Base-by-base conservation (phyloP, 192 early-diverging fungal species). In the Coemansia sp. region DNA sequence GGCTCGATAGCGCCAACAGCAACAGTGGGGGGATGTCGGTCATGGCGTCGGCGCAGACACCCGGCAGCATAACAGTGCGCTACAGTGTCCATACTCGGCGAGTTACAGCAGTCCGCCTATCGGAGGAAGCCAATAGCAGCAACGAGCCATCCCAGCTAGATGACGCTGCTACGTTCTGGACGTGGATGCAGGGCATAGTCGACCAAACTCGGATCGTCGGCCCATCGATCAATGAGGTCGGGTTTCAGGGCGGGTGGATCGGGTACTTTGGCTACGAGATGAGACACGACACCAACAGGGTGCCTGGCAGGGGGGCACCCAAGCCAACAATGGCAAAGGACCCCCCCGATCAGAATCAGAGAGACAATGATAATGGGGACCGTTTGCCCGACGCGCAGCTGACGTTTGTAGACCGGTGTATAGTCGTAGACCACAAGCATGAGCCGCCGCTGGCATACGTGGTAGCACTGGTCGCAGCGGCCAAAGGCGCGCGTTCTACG, bases 211-310 rank as follows among this genome's bases (percentile, higher is more conserved):
- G 31, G 14, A 31, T 24, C 3, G 1, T 55, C 26, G 51, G 51
- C 28, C 16, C 24, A 8, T 55, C 51, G 24, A 31, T 31, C 8
- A 16, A 55, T 18, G 34, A 18, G 9, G 67, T 66, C 0, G 26
- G 48, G 46, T 97, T 97, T 60, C 73, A 85, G n/a, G 87, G 93
- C 55, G 96, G 96, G 0, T 82, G 95, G 76, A 78, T 95, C 0
- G 96, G 96, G 0, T 93, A 91, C 67, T 89, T 96, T 81, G 94
- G 92, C 0, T 98, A 98, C 73, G 96, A 95, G 62, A 93, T 98
- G 92, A 94, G 93, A 61, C 60, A 83, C 31, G 96, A 83, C 31
- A 95, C 38, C 4, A 9, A 31, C 10, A 37, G 13, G 5, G 31
- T 10, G 7, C n/a, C 20, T 6, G 40, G 43, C 11, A 7, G 36